phyloP scores from a whole-genome alignment of 331 rosid genomes.

The Malus hybrid region DNA sequence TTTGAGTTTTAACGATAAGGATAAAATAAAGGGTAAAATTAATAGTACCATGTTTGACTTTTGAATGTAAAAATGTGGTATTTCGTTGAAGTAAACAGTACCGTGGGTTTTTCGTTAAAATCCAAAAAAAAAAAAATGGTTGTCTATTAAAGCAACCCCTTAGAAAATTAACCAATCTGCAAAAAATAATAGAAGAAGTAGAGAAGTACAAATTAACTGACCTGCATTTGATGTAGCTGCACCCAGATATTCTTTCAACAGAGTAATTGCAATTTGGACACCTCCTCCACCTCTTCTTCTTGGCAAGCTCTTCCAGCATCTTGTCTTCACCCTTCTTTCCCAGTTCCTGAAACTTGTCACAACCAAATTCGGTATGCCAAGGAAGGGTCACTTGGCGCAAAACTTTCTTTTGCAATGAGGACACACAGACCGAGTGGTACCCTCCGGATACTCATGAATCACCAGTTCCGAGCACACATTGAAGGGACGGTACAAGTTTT shows the following conservation, averaged over 20 bases:
- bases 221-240: not conserved
- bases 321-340: not conserved
- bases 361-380: not conserved
- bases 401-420: not conserved
- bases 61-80: no score
- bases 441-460: not conserved
- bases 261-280: not conserved
- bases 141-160: not conserved
- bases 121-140: no score
- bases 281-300: not conserved
- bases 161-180: not conserved
- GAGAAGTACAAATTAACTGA: not conserved
- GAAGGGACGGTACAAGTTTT: not conserved
- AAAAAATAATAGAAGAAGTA: not conserved
- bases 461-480: not conserved
- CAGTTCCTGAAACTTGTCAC: not conserved
- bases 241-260: not conserved
- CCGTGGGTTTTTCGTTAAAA: no score
- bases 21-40: no score
- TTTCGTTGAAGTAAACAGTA: no score
- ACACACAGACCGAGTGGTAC: not conserved
- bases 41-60: no score
- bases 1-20: no score
- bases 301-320: not conserved
- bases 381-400: conserved; percentile 1